Percentiles rank a stretch among this genome's conserved stretches.
Evolutionary conservation across 805 yeast genomes (phyloP).

Genomic region (Grigorovia transvaalensis): DNA sequence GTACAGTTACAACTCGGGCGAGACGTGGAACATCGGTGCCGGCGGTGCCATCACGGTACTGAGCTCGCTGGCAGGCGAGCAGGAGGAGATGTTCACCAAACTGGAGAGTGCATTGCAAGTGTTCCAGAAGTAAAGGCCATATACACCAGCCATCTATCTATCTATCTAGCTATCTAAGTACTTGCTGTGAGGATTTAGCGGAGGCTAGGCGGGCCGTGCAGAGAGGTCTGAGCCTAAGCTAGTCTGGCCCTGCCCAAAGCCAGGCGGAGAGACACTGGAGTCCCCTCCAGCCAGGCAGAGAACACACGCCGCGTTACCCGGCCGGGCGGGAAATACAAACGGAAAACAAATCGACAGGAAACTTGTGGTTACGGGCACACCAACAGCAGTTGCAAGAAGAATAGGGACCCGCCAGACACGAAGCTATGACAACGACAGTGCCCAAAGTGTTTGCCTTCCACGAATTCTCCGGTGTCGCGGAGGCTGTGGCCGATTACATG

Average conservation of each 20-base stretch:
- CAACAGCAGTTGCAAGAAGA: not conserved
- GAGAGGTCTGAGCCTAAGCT: too few relatives aligned
- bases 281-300: too few relatives aligned
- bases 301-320: not conserved
- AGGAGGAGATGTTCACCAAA: constrained; percentile 84
- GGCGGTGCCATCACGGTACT: constrained; percentile 96
- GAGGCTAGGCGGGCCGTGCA: too few relatives aligned
- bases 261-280: too few relatives aligned
- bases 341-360: too few relatives aligned
- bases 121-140: constrained; percentile 28
- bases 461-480: constrained; percentile 83
- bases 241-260: too few relatives aligned
- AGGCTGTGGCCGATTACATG: constrained; percentile 93
- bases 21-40: constrained; percentile 82
- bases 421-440: constrained; percentile 76
- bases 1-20: constrained; percentile 44
- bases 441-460: constrained; percentile 91
- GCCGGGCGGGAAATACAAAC: too few relatives aligned
- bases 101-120: constrained; percentile 71
- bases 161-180: too few relatives aligned
- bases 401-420: not conserved
- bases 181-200: too few relatives aligned
- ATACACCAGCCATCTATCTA: too few relatives aligned
- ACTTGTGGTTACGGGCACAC: not conserved
- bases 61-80: constrained; percentile 74